phyloP scores from a whole-genome alignment of 2,329 filamentous ascomycete genomes.

The Emydomyces testavorans region DNA sequence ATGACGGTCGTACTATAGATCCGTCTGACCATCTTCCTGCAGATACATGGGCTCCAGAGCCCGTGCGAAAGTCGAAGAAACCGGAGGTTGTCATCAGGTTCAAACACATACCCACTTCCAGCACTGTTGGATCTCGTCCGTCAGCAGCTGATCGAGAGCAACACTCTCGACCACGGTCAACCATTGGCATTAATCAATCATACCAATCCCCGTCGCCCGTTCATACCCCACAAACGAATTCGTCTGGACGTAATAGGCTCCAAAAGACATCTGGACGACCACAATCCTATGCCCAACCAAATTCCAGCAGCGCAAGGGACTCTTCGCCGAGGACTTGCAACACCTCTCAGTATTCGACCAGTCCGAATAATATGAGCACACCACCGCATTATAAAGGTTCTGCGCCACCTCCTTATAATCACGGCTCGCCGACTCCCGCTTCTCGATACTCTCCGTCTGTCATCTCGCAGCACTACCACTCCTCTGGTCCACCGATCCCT shows the following conservation, averaged over 20 bases:
- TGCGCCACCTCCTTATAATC: constrained; percentile 5
- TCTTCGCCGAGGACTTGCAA: constrained; percentile 13
- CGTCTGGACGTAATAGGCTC: constrained; percentile 12
- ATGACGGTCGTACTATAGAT: constrained; percentile 53
- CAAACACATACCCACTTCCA: constrained; percentile 28
- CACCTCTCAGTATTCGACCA: constrained; percentile 4
- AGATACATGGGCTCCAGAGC: constrained; percentile 56
- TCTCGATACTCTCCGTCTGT: constrained; percentile 23
- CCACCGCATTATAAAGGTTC: constrained; percentile 7
- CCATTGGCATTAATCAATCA: constrained; percentile 24
- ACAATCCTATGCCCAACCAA: constrained; percentile 18
- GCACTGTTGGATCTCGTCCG: constrained; percentile 19
- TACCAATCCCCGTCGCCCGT: constrained; percentile 11
- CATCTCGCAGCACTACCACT: constrained; percentile 24
- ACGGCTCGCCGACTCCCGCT: constrained; percentile 21
- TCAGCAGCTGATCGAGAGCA: constrained; percentile 16
- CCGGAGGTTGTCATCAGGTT: constrained; percentile 40
- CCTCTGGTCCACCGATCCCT: constrained; percentile 31
- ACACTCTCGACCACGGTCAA: constrained; percentile 21
- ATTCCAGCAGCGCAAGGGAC: constrained; percentile 13
- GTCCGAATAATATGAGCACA: constrained; percentile 3
- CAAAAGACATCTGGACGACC: constrained; percentile 15
- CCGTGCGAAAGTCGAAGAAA: constrained; percentile 45
- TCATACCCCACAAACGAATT: not conserved
- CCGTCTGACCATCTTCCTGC: constrained; percentile 55